Percentiles rank a stretch among this genome's conserved stretches.
phyloP scores from a whole-genome alignment of 1,284 basidiomycete species.

The Malassezia yamatoensis region DNA sequence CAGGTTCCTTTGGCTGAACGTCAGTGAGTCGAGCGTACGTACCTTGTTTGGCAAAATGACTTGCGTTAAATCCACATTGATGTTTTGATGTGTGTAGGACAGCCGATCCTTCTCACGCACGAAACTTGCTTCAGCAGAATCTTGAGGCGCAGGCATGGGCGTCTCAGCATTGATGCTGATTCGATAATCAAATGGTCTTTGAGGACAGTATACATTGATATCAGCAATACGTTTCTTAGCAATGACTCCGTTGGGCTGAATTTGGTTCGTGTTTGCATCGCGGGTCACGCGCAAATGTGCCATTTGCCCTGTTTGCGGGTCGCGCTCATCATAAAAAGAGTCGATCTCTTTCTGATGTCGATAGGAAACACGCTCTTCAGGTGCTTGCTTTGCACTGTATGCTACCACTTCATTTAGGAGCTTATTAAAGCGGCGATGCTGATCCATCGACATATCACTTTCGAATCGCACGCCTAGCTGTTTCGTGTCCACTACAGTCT shows the following conservation, averaged over 20 bases:
- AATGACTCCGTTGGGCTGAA: conserved; percentile 52
- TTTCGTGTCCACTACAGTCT: conserved; percentile 57
- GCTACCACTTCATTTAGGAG: conserved; percentile 63
- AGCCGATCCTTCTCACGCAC: conserved; percentile 75
- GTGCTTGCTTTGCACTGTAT: conserved; percentile 48
- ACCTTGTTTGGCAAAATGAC: conserved; percentile 54
- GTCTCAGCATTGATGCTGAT: conserved; percentile 78
- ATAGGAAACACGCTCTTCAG: conserved; percentile 61
- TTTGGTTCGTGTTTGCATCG: conserved; percentile 62
- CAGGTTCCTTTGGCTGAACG: conserved; percentile 23
- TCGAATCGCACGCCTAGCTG: conserved; percentile 56
- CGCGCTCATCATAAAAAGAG: conserved; percentile 57
- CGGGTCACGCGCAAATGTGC: conserved; percentile 71
- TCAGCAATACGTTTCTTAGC: conserved; percentile 74
- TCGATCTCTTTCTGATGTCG: conserved; percentile 70
- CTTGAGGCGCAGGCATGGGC: conserved; percentile 27
- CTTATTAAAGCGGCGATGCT: conserved; percentile 74
- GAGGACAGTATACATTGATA: conserved; percentile 76
- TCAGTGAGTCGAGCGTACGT: conserved; percentile 9
- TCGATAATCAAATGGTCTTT: conserved; percentile 74
- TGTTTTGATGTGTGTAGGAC: conserved; percentile 84
- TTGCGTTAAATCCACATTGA: conserved; percentile 83
- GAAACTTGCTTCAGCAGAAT: conserved; percentile 27
- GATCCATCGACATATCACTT: conserved; percentile 76
- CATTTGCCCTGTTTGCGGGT: conserved; percentile 19